Percentiles rank a stretch among this genome's conserved stretches.
Evolutionary conservation across 176 grass and related monocot species (phyloP).

Genomic region (Oryza glaberrima): DNA sequence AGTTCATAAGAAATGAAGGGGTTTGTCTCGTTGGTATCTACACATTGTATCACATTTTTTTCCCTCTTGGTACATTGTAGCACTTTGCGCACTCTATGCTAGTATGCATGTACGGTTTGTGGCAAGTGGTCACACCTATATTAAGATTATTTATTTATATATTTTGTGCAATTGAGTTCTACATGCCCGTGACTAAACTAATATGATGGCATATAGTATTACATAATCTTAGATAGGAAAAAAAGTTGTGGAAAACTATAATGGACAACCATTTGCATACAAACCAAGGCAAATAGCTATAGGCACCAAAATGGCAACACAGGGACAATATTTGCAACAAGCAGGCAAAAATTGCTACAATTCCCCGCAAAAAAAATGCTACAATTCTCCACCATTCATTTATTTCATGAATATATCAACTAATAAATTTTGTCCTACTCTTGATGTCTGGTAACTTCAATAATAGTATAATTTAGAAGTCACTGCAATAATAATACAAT

Average conservation of each 20-base stretch:
- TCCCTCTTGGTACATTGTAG: too few species aligned
- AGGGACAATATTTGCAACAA: conserved; percentile 29
- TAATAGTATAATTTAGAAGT: too few species aligned
- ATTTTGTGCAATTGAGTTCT: not conserved
- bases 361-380: too few species aligned
- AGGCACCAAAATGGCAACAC: conserved; percentile 10
- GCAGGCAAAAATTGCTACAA: not conserved
- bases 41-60: not conserved
- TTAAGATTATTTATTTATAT: too few species aligned
- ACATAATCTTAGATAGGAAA: too few species aligned
- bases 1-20: conserved; percentile 21
- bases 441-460: not conserved
- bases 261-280: too few species aligned
- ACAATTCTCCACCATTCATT: not conserved
- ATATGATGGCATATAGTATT: too few species aligned
- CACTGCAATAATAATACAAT: too few species aligned
- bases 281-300: not conserved
- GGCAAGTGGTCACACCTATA: too few species aligned
- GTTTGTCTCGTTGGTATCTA: not conserved
- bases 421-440: not conserved
- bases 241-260: too few species aligned
- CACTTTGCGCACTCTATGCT: too few species aligned
- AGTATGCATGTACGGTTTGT: too few species aligned
- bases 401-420: not conserved
- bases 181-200: not conserved